phyloP scores from a whole-genome alignment of 495 filamentous ascomycete species.

The Xylaria sp. region DNA sequence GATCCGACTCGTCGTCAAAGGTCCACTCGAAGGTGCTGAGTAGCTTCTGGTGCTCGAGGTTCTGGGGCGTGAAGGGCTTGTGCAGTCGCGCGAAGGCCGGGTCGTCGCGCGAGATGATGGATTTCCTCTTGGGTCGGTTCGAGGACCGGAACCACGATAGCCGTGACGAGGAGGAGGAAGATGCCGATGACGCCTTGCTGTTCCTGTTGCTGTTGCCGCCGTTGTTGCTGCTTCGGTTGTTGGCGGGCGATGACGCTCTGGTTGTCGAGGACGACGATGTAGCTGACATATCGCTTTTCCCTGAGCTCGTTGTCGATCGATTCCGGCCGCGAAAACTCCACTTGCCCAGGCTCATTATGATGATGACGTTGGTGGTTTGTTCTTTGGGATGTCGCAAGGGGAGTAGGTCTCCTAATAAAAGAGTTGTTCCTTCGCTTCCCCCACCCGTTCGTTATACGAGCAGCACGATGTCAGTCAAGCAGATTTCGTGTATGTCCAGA shows the following conservation, averaged over 20 bases:
- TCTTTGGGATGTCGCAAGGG: neutral
- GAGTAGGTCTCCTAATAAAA: neutral
- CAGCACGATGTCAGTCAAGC: neutral
- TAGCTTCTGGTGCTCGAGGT: conserved; percentile 41
- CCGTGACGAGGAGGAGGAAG: conserved; percentile 9
- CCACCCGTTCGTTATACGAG: neutral
- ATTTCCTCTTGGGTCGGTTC: conserved; percentile 10
- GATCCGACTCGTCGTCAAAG: conserved; percentile 25
- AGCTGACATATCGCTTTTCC: conserved; percentile 13
- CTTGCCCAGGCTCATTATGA: conserved; percentile 21
- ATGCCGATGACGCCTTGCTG: conserved; percentile 11
- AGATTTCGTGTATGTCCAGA: neutral
- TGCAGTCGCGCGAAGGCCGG: conserved; percentile 31
- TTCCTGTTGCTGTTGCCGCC: conserved; percentile 6
- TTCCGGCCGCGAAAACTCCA: conserved; percentile 19
- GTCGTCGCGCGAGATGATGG: conserved; percentile 26
- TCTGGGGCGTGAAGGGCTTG: conserved; percentile 39
- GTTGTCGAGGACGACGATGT: conserved; percentile 10
- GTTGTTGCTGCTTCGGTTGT: neutral
- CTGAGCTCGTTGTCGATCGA: conserved; percentile 4
- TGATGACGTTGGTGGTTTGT: neutral
- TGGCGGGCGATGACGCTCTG: neutral
- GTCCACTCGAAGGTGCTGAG: conserved; percentile 40
- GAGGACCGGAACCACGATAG: conserved; percentile 27
- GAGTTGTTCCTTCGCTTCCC: neutral